Evolutionary conservation across 352 stramenopile species (phyloP).

Genomic region (Stephanocyclus meneghinianus): DNA sequence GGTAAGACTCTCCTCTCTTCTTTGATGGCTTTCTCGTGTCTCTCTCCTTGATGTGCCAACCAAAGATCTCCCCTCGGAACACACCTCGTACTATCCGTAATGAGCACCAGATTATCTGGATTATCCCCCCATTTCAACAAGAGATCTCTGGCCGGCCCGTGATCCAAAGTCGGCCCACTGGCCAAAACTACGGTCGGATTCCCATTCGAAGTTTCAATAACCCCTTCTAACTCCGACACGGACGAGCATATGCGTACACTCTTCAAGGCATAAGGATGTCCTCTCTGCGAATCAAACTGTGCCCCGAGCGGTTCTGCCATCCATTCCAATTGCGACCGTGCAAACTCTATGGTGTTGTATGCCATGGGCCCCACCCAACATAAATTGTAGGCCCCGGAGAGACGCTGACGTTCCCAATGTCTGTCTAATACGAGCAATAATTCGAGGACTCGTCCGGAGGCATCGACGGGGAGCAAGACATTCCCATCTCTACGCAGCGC

Average conservation of each 20-base stretch:
- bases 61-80: conserved; percentile 47
- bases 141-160: conserved; percentile 72
- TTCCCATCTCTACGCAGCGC: conserved; percentile 88
- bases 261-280: conserved; percentile 61
- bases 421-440: conserved; percentile 92
- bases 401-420: conserved; percentile 94
- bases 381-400: conserved; percentile 75
- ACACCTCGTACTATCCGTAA: conserved; percentile 74
- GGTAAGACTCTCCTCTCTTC: conserved; percentile 2
- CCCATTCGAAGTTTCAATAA: conserved; percentile 45
- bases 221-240: conserved; percentile 56
- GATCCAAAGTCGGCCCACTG: conserved; percentile 68
- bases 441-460: conserved; percentile 91
- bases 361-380: conserved; percentile 82
- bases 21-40: not conserved
- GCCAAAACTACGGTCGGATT: conserved; percentile 74
- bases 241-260: conserved; percentile 63
- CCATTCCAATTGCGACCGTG: conserved; percentile 80
- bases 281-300: conserved; percentile 63
- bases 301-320: conserved; percentile 65
- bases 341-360: conserved; percentile 78
- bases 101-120: conserved; percentile 77
- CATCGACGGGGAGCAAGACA: conserved; percentile 93
- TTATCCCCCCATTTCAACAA: conserved; percentile 75
- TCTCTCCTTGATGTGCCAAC: conserved; percentile 8